A percentile compares a stretch with the other conserved stretches of the same genome.
Evolutionary conservation across 768 basidiomycete species (phyloP).

Genomic region (Tylopilus balloui): DNA sequence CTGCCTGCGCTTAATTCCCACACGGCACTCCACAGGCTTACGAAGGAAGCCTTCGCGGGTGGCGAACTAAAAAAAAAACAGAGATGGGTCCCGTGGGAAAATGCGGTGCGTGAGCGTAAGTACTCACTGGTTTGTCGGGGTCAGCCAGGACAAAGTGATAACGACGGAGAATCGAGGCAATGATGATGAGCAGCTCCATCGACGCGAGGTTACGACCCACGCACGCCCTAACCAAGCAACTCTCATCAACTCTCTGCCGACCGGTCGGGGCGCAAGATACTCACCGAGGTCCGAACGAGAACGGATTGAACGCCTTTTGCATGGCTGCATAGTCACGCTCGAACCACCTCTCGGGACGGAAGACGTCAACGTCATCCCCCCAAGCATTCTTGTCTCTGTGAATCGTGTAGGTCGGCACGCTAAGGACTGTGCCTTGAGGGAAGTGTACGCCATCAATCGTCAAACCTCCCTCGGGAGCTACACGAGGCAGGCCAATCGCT

Average conservation of each 20-base stretch:
- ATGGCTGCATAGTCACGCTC: conserved; percentile 58
- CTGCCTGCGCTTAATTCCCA: conserved; percentile 68
- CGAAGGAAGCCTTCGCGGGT: conserved; percentile 85
- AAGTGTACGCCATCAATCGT: conserved; percentile 50
- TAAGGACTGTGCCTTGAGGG: conserved; percentile 70
- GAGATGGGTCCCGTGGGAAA: conserved; percentile 7
- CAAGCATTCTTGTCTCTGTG: conserved; percentile 69
- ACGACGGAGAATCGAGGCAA: conserved; percentile 73
- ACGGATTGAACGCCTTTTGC: conserved; percentile 78
- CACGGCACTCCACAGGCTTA: conserved; percentile 69
- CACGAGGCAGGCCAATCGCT: conserved; percentile 75
- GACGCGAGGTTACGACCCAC: conserved; percentile 80
- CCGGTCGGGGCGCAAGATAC: not conserved
- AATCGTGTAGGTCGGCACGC: conserved; percentile 79
- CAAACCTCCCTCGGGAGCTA: conserved; percentile 72
- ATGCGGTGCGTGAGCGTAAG: not conserved
- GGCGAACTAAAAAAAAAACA: conserved; percentile 48
- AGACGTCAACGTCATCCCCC: conserved; percentile 74
- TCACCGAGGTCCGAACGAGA: conserved; percentile 77
- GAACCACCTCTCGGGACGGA: conserved; percentile 83
- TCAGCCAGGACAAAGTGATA: conserved; percentile 69
- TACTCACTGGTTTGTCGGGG: conserved; percentile 51
- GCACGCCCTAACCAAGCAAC: conserved; percentile 51
- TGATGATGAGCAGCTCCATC: conserved; percentile 75
- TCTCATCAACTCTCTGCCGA: conserved; percentile 4